A percentile compares a stretch with the other conserved stretches of the same genome.
phyloP scores from a whole-genome alignment of 805 yeast genomes.

The Lachancea cidri region DNA sequence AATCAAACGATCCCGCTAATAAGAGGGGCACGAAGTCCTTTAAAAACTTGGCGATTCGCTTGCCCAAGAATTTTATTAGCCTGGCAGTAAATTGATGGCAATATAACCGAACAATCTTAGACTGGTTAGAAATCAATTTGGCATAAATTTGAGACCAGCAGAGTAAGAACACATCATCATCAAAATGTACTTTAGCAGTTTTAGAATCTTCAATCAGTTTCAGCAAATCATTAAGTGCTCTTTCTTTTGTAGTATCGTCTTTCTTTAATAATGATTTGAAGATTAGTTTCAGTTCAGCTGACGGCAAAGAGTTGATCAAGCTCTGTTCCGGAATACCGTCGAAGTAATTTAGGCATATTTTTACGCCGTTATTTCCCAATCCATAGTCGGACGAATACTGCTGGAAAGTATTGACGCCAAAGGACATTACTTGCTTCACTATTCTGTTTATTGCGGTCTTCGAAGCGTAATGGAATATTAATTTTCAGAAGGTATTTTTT shows the following conservation, averaged over 20 bases:
- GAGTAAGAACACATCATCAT: slow-evolving; percentile 52
- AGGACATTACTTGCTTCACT: slow-evolving; percentile 21
- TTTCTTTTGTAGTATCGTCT: slow-evolving; percentile 81
- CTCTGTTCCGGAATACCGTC: slow-evolving; percentile 74
- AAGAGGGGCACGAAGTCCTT: slow-evolving; percentile 70
- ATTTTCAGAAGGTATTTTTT: too few species aligned
- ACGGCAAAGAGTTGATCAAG: slow-evolving; percentile 40
- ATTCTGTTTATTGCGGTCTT: background rate
- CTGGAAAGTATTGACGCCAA: slow-evolving; percentile 26
- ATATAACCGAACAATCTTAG: slow-evolving; percentile 54
- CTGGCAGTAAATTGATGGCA: slow-evolving; percentile 63
- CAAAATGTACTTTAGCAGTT: slow-evolving; percentile 19
- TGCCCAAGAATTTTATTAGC: slow-evolving; percentile 47
- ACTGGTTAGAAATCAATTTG: slow-evolving; percentile 66
- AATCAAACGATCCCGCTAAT: slow-evolving; percentile 66
- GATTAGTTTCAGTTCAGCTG: slow-evolving; percentile 44
- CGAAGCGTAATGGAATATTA: too few species aligned
- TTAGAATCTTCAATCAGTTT: slow-evolving; percentile 25
- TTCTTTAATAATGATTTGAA: slow-evolving; percentile 74
- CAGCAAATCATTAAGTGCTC: slow-evolving; percentile 57
- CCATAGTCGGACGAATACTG: slow-evolving; percentile 27
- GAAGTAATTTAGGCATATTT: slow-evolving; percentile 67
- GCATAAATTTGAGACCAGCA: slow-evolving; percentile 82
- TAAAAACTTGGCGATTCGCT: slow-evolving; percentile 57
- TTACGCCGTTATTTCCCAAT: slow-evolving; percentile 40